phyloP scores from a whole-genome alignment of 2,329 filamentous ascomycete species.

The Fusarium sp. region DNA sequence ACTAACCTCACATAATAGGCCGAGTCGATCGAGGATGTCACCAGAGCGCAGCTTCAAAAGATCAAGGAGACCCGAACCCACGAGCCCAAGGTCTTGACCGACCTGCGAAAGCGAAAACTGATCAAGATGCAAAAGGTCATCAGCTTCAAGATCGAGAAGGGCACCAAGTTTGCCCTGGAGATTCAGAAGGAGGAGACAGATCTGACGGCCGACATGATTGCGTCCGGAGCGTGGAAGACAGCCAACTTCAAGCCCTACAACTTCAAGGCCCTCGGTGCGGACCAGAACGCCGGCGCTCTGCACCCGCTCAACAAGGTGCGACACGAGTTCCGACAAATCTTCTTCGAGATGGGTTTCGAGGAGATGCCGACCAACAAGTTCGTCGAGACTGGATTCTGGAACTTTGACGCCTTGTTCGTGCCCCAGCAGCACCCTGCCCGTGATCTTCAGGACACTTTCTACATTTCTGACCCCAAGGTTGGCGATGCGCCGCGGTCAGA shows the following conservation, averaged over 20 bases:
- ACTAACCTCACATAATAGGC: slow-evolving; percentile 55
- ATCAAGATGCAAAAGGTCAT: slow-evolving; percentile 87
- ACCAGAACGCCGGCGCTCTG: slow-evolving; percentile 71
- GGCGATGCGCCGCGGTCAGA: slow-evolving; percentile 77
- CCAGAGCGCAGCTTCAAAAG: slow-evolving; percentile 78
- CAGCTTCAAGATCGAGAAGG: slow-evolving; percentile 86
- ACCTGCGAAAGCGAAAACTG: slow-evolving; percentile 93
- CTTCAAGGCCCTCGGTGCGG: slow-evolving; percentile 78
- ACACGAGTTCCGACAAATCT: slow-evolving; percentile 95
- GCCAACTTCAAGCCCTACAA: slow-evolving; percentile 86
- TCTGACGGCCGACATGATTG: slow-evolving; percentile 92
- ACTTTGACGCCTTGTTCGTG: slow-evolving; percentile 96
- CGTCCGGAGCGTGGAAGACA: slow-evolving; percentile 90
- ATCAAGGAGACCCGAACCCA: slow-evolving; percentile 79
- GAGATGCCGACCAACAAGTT: slow-evolving; percentile 97
- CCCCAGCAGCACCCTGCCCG: slow-evolving; percentile 96
- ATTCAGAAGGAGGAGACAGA: slow-evolving; percentile 95
- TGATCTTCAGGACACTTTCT: slow-evolving; percentile 98
- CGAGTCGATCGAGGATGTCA: slow-evolving; percentile 84
- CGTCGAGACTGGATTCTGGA: slow-evolving; percentile 99
- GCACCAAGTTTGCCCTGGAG: slow-evolving; percentile 87
- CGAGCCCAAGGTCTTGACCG: slow-evolving; percentile 81
- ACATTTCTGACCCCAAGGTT: slow-evolving; percentile 87
- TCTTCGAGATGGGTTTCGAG: slow-evolving; percentile 99
- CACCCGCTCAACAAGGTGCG: slow-evolving; percentile 93